Percentiles rank a stretch among this genome's conserved stretches.
phyloP scores from a whole-genome alignment of 257 asterid genomes.

The Leptodermis oblonga region DNA sequence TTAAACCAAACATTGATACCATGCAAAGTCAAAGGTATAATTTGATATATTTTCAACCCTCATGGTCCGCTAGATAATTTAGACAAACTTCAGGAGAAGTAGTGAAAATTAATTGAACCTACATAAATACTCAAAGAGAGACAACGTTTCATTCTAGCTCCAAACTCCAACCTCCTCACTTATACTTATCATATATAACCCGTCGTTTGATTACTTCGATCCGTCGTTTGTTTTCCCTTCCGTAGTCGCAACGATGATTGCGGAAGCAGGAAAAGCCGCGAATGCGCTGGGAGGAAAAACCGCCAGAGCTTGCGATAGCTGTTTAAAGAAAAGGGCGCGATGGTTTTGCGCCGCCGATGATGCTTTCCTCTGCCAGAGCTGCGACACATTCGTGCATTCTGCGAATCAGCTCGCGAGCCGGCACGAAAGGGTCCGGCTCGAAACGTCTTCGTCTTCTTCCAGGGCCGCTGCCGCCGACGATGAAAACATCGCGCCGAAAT shows the following conservation, averaged over 20 bases:
- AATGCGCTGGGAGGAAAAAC: slow-evolving; percentile 52
- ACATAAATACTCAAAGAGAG: no score
- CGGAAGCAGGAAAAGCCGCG: slow-evolving; percentile 39
- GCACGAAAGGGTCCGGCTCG: slow-evolving; percentile 61
- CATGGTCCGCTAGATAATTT: no score
- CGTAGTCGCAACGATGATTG: slow-evolving; percentile 23
- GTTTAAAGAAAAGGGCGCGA: slow-evolving; percentile 57
- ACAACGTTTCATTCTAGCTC: neutral
- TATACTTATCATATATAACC: neutral
- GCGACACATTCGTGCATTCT: slow-evolving; percentile 61
- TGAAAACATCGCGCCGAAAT: slow-evolving; percentile 30
- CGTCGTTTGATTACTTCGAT: neutral
- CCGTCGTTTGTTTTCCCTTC: neutral
- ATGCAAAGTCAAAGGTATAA: no score
- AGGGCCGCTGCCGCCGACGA: slow-evolving; percentile 3
- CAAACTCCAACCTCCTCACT: neutral
- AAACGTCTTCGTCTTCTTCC: slow-evolving; percentile 25
- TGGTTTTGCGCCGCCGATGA: slow-evolving; percentile 81
- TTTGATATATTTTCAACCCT: no score
- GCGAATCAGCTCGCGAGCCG: slow-evolving; percentile 65
- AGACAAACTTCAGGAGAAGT: no score
- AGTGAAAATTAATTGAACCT: no score
- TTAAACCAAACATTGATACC: no score
- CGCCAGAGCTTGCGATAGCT: slow-evolving; percentile 66
- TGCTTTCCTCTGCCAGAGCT: slow-evolving; percentile 72